phyloP scores from a whole-genome alignment of 306 rosid genomes.

The Myrica gale region DNA sequence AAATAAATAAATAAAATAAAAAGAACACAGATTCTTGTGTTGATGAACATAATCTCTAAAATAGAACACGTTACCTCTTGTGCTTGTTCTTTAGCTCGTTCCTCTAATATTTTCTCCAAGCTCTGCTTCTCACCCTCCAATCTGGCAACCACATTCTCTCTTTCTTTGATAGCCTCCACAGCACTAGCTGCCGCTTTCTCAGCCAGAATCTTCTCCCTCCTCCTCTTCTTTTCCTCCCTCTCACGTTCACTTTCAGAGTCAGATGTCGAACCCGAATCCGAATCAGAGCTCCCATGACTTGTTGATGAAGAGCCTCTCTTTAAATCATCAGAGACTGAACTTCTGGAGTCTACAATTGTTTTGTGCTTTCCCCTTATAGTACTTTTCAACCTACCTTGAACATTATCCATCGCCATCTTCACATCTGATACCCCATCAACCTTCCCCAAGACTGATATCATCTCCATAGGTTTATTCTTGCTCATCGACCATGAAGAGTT shows the following conservation, averaged over 20 bases:
- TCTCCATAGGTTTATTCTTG: constrained; percentile 26
- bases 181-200: constrained; percentile 92
- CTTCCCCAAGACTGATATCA: constrained; percentile 22
- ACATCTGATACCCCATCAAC: constrained; percentile 31
- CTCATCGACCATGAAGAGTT: constrained; percentile 27
- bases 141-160: constrained; percentile 84
- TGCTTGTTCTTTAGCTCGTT: constrained; percentile 83
- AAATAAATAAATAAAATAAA: neutral
- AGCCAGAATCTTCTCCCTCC: constrained; percentile 66
- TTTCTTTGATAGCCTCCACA: constrained; percentile 68
- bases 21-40: neutral
- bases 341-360: constrained; percentile 40
- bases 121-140: constrained; percentile 97
- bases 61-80: constrained; percentile 63
- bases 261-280: constrained; percentile 70
- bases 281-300: constrained; percentile 67
- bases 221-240: constrained; percentile 78
- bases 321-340: constrained; percentile 57
- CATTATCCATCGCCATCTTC: constrained; percentile 38
- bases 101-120: constrained; percentile 89
- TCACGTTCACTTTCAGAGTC: constrained; percentile 81
- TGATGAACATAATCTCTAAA: neutral
- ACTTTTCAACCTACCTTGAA: constrained; percentile 39
- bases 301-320: constrained; percentile 52
- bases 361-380: constrained; percentile 40